Evolutionary conservation across 2,329 filamentous ascomycete genomes (phyloP), one percentile per base, ranked within the genome.

Genomic region (Aspergillus felis): DNA sequence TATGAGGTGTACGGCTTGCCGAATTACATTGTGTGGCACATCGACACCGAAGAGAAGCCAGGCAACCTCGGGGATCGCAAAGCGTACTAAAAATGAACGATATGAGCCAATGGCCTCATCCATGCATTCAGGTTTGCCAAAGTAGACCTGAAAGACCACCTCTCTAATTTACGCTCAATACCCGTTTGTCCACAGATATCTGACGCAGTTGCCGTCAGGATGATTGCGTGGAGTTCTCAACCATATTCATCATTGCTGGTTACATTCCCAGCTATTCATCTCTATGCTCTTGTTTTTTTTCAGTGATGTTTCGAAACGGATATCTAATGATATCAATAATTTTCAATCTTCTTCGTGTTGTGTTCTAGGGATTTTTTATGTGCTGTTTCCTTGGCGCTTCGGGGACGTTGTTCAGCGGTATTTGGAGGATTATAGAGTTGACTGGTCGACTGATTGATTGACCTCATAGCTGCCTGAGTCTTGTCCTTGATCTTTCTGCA

Each of bases 1-100:
- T 97, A 97, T 73, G 84, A 91, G 69, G 94, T 99, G 27, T 85
- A 91, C 65, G 94, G 94, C 49, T 81, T 99, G 56, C 94, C 93
- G 46, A 99, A 99, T 75, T 99, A 99, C 73, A 88, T 99, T 52
- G 93, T 99, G 58, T 99, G 94, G 94, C 94, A 99, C 73, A 90
- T 96, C 68, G 94, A 99, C 74, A 99, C 94, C 2, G 86, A 92
- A 56, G 94, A 99, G 80, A 96, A 97, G 82, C 84, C 86, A 35
- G 91, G 92, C 35, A 97, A 97, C 57, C 68, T 77, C 22, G 73
- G 73, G 56, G 63, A 66, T 46, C 72, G 73, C 62, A 74, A 74
- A 61, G 74, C 74, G 20, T 76, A 71, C 61, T 76, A 70, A 64
- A 49, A 57, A 61, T 59, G 32, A 50, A 47, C 48, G 56, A 54